phyloP scores from a whole-genome alignment of 2,329 filamentous ascomycete species.

The Zelopaecilomyces penicillatus region DNA sequence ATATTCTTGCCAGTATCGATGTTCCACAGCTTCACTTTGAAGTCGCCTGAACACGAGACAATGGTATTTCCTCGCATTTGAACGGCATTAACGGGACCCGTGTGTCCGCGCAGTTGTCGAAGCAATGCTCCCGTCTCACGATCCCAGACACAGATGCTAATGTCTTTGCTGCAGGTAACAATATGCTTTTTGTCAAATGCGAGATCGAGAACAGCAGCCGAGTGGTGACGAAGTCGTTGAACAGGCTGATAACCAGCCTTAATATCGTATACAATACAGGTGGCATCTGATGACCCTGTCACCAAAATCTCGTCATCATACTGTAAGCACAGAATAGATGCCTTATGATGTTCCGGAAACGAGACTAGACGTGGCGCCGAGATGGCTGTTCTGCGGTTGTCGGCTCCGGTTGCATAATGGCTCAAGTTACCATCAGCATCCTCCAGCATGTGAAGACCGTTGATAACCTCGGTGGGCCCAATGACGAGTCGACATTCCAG shows the following conservation, averaged over 20 bases:
- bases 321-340: conserved; percentile 89
- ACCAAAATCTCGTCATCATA: conserved; percentile 91
- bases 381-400: conserved; percentile 36
- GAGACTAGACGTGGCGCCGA: conserved; percentile 48
- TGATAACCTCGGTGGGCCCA: conserved; percentile 62
- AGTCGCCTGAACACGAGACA: conserved; percentile 89
- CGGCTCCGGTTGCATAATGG: conserved; percentile 48
- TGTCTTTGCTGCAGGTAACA: conserved; percentile 94
- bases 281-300: conserved; percentile 87
- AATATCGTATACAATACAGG: conserved; percentile 86
- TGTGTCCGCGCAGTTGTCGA: conserved; percentile 74
- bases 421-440: conserved; percentile 42
- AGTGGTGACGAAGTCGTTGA: conserved; percentile 68
- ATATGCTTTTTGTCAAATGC: conserved; percentile 90
- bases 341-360: conserved; percentile 66
- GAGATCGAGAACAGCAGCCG: conserved; percentile 84
- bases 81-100: conserved; percentile 90
- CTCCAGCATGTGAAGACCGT: conserved; percentile 41
- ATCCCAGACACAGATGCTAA: conserved; percentile 90
- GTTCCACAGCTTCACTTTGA: conserved; percentile 91
- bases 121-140: conserved; percentile 67
- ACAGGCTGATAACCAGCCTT: conserved; percentile 71
- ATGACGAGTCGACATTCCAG: conserved; percentile 80
- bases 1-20: conserved; percentile 80
- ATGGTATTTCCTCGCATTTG: conserved; percentile 89